Percentiles rank a stretch among this genome's conserved stretches.
Evolutionary conservation across 2,329 filamentous ascomycete species (phyloP).

Genomic region (Rosellinia necatrix): DNA sequence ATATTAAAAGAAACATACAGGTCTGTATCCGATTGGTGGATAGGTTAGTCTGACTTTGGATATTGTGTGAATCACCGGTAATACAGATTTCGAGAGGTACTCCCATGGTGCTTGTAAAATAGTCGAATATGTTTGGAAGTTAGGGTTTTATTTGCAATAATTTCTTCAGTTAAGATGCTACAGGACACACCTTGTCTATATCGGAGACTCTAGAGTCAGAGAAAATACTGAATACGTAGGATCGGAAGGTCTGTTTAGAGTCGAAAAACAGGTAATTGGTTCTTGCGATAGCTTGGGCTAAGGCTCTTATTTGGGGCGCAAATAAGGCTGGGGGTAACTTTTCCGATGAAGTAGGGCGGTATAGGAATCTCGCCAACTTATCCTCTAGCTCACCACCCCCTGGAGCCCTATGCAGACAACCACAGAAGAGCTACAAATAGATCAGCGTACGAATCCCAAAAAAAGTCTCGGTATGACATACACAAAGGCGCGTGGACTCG

Average conservation of each 20-base stretch:
- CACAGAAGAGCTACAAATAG: not conserved
- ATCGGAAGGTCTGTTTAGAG: not conserved
- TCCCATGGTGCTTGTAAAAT: slow-evolving; percentile 11
- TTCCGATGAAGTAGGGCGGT: not conserved
- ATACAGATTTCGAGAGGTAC: slow-evolving; percentile 12
- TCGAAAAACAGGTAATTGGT: not conserved
- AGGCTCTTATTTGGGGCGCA: not conserved
- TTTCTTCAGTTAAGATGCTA: no score
- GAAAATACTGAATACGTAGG: not conserved
- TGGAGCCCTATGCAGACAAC: not conserved
- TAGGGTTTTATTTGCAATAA: not conserved
- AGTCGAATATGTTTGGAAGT: not conserved
- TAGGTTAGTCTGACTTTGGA: not conserved
- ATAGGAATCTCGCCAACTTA: not conserved
- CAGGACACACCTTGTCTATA: slow-evolving; percentile 6
- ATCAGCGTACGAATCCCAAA: not conserved
- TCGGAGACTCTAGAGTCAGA: not conserved
- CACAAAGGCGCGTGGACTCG: not conserved
- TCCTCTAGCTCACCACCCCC: not conserved
- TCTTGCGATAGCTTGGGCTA: not conserved
- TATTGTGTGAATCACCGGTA: not conserved
- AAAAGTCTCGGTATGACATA: not conserved
- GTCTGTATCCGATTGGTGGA: not conserved
- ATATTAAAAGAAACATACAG: no score
- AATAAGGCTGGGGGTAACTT: not conserved